A percentile compares a stretch with the other conserved stretches of the same genome.
These are phyloP conservation scores for Kuraishia floccosa DNA, from an alignment of 805 yeast genomes.

Conservation along the genomic window DNA sequence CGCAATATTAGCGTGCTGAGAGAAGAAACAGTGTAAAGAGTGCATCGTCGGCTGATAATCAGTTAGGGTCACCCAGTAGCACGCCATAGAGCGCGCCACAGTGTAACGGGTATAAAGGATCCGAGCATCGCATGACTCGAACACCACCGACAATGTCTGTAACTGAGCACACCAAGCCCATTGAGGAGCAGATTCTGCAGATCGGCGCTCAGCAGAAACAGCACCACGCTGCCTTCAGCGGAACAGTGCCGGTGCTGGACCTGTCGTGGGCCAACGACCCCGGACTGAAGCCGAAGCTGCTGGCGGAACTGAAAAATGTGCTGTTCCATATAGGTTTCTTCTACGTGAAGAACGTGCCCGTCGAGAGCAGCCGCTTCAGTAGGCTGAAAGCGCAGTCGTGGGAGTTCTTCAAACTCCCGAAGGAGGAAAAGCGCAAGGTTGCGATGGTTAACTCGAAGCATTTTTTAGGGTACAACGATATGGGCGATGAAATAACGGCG, in stretches of 20 bases:
- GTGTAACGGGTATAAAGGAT: not conserved
- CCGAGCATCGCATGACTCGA: not conserved
- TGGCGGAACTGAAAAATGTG: constrained; percentile 29
- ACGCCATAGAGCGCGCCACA: too few relatives aligned
- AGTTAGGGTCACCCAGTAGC: too few relatives aligned
- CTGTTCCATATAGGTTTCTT: constrained; percentile 47
- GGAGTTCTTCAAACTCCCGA: constrained; percentile 31
- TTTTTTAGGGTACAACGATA: constrained; percentile 43
- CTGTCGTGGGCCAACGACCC: constrained; percentile 27
- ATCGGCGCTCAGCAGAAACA: too few relatives aligned
- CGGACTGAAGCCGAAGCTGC: constrained; percentile 27
- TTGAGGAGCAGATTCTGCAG: not conserved
- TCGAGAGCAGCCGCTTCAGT: constrained; percentile 14
- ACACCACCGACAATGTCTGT: not conserved
- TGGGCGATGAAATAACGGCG: constrained; percentile 50
- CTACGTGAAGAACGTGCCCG: constrained; percentile 34
- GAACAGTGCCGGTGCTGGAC: constrained; percentile 41
- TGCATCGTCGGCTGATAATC: too few relatives aligned
- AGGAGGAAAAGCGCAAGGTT: constrained; percentile 27
- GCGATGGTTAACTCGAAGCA: constrained; percentile 49
- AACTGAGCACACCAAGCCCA: not conserved
- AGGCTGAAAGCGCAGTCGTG: constrained; percentile 24
- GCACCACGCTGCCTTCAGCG: too few relatives aligned
- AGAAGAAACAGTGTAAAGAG: too few relatives aligned
- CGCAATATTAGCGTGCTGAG: too few relatives aligned